Conservation (phyloP, 441 rosid species). For the Populus hybrid region DNA sequence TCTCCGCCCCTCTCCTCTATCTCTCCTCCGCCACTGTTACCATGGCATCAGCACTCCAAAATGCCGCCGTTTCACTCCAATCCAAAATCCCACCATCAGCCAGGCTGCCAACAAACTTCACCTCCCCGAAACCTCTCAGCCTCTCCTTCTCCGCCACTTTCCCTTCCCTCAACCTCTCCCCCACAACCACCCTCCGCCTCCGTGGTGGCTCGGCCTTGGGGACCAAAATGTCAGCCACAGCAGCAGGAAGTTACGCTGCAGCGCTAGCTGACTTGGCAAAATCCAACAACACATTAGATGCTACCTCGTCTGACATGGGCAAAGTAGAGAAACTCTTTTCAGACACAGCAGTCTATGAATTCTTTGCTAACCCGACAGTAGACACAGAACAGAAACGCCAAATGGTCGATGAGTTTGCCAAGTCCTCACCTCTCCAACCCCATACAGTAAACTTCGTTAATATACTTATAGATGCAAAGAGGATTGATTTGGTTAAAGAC, state of each 20-base stretch:
- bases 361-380: conserved; percentile 64
- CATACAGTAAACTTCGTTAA: conserved; percentile 64
- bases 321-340: conserved; percentile 63
- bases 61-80: conserved; percentile 46
- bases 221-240: conserved; percentile 56
- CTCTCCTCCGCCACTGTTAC: neutral
- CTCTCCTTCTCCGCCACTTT: conserved; percentile 36
- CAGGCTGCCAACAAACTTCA: conserved; percentile 28
- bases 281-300: conserved; percentile 51
- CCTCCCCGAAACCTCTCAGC: conserved; percentile 35
- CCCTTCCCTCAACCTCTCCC: conserved; percentile 30
- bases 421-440: conserved; percentile 44
- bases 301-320: conserved; percentile 67
- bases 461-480: conserved; percentile 58
- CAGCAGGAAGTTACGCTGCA: conserved; percentile 60
- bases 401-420: conserved; percentile 55
- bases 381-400: conserved; percentile 39
- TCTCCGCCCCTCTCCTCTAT: neutral
- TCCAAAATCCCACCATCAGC: conserved; percentile 46
- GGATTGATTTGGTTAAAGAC: conserved; percentile 55
- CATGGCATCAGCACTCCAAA: conserved; percentile 67
- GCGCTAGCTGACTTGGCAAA: conserved; percentile 73
- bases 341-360: conserved; percentile 38
- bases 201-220: conserved; percentile 38
- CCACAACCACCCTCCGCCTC: conserved; percentile 13